These are phyloP conservation scores for Darksidea phi DNA, from an alignment of 495 filamentous ascomycete genomes.

Conservation along the genomic window DNA sequence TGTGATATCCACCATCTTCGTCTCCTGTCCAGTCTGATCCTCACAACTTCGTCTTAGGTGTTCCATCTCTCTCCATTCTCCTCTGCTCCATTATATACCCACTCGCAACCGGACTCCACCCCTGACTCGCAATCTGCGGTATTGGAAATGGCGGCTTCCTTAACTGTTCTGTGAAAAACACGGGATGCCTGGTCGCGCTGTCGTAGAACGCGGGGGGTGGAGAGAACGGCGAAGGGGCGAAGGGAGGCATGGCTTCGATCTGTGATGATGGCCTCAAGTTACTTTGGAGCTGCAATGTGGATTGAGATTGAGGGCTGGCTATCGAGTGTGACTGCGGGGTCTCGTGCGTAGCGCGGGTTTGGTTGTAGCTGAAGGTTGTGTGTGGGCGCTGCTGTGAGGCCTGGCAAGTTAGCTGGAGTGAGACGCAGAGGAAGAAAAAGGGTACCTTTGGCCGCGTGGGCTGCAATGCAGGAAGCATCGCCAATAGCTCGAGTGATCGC, in stretches of 20 bases:
- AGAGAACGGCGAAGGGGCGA: conserved; percentile 4
- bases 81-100: conserved; percentile 32
- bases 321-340: background rate
- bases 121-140: conserved; percentile 22
- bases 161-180: conserved; percentile 44
- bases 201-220: conserved; percentile 34
- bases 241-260: conserved; percentile 44
- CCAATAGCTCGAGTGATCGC: conserved; percentile 3
- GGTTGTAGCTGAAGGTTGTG: conserved; percentile 32
- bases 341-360: conserved; percentile 32
- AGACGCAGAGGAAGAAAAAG: background rate
- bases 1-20: too few relatives aligned
- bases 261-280: conserved; percentile 27
- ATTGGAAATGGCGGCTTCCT: conserved; percentile 44
- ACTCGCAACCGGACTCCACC: conserved; percentile 31
- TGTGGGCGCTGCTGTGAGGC: conserved; percentile 12
- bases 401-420: conserved; percentile 6
- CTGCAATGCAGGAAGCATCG: conserved; percentile 42
- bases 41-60: conserved; percentile 31
- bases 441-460: conserved; percentile 40
- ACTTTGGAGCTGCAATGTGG: background rate
- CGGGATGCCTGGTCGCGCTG: conserved; percentile 42
- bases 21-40: too few relatives aligned
- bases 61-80: conserved; percentile 8
- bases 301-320: background rate